Percentiles rank a stretch among this genome's conserved stretches.
Conservation (phyloP, 805 yeast genomes). For the Metschnikowia anglica region DNA sequence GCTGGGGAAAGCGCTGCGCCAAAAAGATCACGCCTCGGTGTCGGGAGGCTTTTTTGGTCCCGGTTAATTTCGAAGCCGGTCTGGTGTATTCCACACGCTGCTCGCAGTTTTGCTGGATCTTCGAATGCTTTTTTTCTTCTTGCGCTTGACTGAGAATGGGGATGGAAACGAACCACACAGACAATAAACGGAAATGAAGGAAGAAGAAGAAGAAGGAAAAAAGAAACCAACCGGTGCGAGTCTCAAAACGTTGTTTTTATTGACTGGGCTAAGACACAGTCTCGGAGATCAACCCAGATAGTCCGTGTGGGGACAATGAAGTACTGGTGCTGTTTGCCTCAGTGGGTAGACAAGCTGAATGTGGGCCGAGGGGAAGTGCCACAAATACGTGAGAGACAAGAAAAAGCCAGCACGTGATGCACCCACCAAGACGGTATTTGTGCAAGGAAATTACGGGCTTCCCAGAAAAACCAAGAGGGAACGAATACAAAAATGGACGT, state of each 20-base stretch:
- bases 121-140: too few relatives aligned
- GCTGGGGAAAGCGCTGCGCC: too few relatives aligned
- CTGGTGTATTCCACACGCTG: too few relatives aligned
- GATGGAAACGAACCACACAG: too few relatives aligned
- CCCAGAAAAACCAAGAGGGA: background rate
- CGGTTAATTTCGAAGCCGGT: too few relatives aligned
- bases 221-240: background rate
- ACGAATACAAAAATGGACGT: background rate
- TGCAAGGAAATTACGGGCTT: background rate
- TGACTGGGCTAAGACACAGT: background rate
- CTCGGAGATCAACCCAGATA: conserved; percentile 3
- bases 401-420: background rate
- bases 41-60: too few relatives aligned
- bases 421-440: background rate
- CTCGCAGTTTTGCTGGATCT: too few relatives aligned
- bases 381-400: background rate
- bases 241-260: background rate
- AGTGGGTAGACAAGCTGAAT: background rate
- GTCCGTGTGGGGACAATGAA: conserved; percentile 6
- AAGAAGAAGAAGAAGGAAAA: background rate
- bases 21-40: too few relatives aligned
- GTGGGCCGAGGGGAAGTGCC: conserved; percentile 4
- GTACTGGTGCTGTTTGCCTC: background rate
- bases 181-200: background rate
- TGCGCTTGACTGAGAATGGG: too few relatives aligned